Conservation (phyloP, 176 grass and related monocot genomes). For the Miscanthus lutarioriparius region DNA sequence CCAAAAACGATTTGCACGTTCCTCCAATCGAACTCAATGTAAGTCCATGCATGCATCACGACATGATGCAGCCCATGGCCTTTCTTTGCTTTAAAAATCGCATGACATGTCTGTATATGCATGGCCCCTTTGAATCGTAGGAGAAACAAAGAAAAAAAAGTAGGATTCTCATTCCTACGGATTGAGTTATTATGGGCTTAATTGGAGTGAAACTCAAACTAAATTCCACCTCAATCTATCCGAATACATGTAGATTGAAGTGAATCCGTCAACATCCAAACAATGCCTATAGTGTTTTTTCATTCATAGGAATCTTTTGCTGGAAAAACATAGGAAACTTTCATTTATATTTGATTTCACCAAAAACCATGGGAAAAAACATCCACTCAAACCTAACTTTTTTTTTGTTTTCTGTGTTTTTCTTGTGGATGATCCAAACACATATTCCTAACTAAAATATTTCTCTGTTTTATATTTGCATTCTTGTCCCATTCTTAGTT, state of each 20-base stretch:
- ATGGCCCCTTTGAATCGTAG: background rate
- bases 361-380: background rate
- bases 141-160: background rate
- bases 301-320: no score
- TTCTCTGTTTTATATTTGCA: background rate
- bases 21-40: conserved; percentile 15
- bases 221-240: no score
- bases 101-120: conserved; percentile 3
- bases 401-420: background rate
- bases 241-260: no score
- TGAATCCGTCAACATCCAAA: no score
- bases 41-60: background rate
- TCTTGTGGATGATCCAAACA: background rate
- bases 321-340: no score
- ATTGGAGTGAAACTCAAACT: no score
- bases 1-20: conserved; percentile 25
- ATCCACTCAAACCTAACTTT: background rate
- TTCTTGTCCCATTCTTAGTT: background rate
- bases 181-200: background rate
- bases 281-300: no score
- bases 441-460: background rate
- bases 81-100: background rate
- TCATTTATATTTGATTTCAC: background rate
- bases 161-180: background rate
- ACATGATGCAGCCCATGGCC: background rate